Base-by-base conservation (phyloP, 495 filamentous ascomycete species). In the Tetracladium setigerum region DNA sequence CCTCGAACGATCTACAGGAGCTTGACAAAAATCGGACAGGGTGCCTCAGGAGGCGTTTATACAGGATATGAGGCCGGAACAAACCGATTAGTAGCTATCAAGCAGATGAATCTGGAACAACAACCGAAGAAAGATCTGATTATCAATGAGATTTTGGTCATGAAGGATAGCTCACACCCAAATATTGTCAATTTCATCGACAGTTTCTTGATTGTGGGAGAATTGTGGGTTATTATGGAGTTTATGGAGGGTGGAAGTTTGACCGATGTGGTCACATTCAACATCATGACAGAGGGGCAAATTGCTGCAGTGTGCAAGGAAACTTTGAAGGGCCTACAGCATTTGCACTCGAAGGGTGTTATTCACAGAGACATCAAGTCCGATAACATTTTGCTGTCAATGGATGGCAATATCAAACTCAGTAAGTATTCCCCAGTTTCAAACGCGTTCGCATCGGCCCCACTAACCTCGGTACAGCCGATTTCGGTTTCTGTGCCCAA, bases 121-220 rank as follows among this genome's bases (percentile, higher is more conserved):
- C 92, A 98, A 54, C 92, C 92, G 5, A 98, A 97, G 76, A 98
- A 98, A 65, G 92, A 98, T 58, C 72, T 96, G 7, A 98, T 98
- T 54, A 95, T 98, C 67, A 97, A 98, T 62, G 92, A 98, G 60
- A 98, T 98, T 50, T 65, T 98, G 30, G 92, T 98, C 24, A 98
- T 98, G 92, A 95, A 95, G 69, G 92, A 96, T 58, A 95, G 89
- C 69, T 91, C 87, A 43, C 92, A 98, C 64, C 89, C 86, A 63
- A 98, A 98, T 60, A 95, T 98, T 62, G 92, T 98, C 63, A 98
- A 98, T 62, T 98, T 96, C 67, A 86, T 96, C 68, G 92, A 96
- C 70, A 95, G 89, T 62, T 97, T 86, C 63, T 71, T 98, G 16
- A 83, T 89, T 32, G 75, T 78, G 4, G 81, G 91, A 15, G 92